Conservation (phyloP, 345 rosid species). For the Luvunga scandens region DNA sequence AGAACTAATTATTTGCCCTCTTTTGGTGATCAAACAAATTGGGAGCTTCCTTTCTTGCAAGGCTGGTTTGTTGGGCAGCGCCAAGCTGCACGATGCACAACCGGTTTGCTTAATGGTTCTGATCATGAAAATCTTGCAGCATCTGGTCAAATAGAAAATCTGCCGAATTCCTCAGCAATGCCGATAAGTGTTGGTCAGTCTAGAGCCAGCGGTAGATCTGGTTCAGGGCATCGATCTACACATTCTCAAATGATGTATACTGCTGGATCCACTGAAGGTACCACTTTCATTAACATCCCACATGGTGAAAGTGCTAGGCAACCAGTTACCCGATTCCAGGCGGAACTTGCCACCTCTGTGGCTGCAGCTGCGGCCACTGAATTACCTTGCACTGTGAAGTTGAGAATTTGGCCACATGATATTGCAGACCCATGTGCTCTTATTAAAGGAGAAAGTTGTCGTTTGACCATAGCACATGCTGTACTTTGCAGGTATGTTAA, state of each 20-base stretch:
- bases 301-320: constrained; percentile 43
- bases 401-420: constrained; percentile 86
- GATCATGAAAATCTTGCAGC: constrained; percentile 26
- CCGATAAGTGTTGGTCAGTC: constrained; percentile 23
- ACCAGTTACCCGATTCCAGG: constrained; percentile 57
- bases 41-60: constrained; percentile 74
- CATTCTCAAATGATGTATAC: constrained; percentile 30
- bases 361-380: constrained; percentile 82
- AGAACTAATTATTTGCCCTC: constrained; percentile 41
- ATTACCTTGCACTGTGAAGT: constrained; percentile 92
- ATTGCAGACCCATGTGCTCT: constrained; percentile 61
- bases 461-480: constrained; percentile 78
- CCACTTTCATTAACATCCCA: constrained; percentile 27
- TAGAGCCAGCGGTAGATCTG: constrained; percentile 37
- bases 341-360: constrained; percentile 74
- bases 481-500: constrained; percentile 84
- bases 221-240: constrained; percentile 31
- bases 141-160: constrained; percentile 26
- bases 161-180: constrained; percentile 33
- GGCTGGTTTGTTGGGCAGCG: constrained; percentile 76
- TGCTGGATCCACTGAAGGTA: constrained; percentile 41
- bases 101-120: constrained; percentile 25
- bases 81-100: constrained; percentile 38
- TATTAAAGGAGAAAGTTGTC: constrained; percentile 63
- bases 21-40: constrained; percentile 47